Percentiles rank a stretch among this genome's conserved stretches.
These are phyloP conservation scores for Rhodotorula mucilaginosa DNA, from an alignment of 1,284 basidiomycete species.

Conservation along the genomic window DNA sequence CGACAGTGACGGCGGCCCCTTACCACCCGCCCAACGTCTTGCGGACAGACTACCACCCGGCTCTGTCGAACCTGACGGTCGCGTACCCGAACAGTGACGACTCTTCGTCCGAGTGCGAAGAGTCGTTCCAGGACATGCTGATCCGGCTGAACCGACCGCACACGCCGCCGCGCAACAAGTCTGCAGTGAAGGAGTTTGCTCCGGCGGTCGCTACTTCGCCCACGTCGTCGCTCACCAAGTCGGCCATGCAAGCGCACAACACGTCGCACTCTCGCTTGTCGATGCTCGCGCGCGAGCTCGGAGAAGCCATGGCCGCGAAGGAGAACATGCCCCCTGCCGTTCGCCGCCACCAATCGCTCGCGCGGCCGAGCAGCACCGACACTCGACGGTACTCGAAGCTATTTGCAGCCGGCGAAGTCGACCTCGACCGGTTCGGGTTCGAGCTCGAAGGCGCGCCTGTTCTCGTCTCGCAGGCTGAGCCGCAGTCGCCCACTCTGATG, in stretches of 20 bases:
- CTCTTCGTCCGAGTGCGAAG: conserved; percentile 32
- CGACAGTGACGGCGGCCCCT: not conserved
- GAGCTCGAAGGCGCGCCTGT: conserved; percentile 15
- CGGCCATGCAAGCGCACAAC: conserved; percentile 30
- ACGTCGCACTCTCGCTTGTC: conserved; percentile 17
- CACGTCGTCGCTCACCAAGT: conserved; percentile 14
- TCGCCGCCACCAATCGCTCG: not conserved
- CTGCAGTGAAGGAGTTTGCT: not conserved
- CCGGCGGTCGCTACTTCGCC: not conserved
- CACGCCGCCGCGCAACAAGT: conserved; percentile 17
- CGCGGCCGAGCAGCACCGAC: conserved; percentile 1
- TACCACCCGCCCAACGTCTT: conserved; percentile 14
- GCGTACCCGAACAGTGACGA: conserved; percentile 8
- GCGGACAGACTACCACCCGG: conserved; percentile 23
- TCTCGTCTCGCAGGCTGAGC: not conserved
- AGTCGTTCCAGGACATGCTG: conserved; percentile 32
- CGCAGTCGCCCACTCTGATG: conserved; percentile 8
- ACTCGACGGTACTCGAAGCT: conserved; percentile 7
- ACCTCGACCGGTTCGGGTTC: conserved; percentile 4
- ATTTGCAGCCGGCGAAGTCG: conserved; percentile 1
- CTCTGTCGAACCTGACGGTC: conserved; percentile 16
- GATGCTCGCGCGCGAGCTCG: conserved; percentile 29
- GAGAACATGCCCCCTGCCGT: conserved; percentile 2
- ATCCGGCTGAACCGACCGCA: conserved; percentile 33
- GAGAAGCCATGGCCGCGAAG: conserved; percentile 8